These are phyloP conservation scores for Cercis canadensis DNA, from an alignment of 306 rosid species.

Conservation along the genomic window DNA sequence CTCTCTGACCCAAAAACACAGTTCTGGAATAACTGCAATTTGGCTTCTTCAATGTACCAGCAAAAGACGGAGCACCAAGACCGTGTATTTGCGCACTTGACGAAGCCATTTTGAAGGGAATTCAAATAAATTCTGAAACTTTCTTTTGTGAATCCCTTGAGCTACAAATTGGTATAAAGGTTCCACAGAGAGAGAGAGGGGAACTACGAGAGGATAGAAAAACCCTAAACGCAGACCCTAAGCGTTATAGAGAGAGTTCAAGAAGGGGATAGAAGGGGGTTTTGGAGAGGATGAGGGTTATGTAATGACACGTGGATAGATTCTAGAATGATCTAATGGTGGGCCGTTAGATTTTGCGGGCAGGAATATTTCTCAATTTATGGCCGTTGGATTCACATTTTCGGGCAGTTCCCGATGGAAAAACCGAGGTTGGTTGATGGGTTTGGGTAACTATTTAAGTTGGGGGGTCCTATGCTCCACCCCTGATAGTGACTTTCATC, in stretches of 20 bases:
- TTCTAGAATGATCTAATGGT: slow-evolving; percentile 48
- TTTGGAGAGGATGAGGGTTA: slow-evolving; percentile 32
- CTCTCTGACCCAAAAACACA: slow-evolving; percentile 58
- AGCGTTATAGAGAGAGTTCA: neutral
- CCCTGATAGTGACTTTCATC: too few relatives aligned
- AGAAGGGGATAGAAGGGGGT: neutral
- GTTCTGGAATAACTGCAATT: slow-evolving; percentile 44
- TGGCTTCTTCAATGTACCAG: slow-evolving; percentile 40
- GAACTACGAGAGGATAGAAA: neutral
- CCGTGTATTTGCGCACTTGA: slow-evolving; percentile 77
- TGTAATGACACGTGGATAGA: slow-evolving; percentile 31
- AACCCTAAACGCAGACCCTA: slow-evolving; percentile 31
- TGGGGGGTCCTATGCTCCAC: too few relatives aligned
- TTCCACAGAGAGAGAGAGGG: neutral
- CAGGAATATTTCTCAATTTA: neutral
- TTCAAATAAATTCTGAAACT: neutral
- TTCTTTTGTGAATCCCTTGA: too few relatives aligned
- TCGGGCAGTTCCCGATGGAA: neutral
- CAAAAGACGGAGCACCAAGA: slow-evolving; percentile 60
- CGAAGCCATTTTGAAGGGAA: slow-evolving; percentile 49
- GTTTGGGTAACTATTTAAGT: too few relatives aligned
- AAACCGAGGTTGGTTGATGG: neutral
- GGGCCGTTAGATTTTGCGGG: slow-evolving; percentile 26
- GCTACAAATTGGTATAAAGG: too few relatives aligned
- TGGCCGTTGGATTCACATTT: slow-evolving; percentile 12